Base-by-base conservation (phyloP, 495 filamentous ascomycete species). In the Paragyromitra xinjiangensis region DNA sequence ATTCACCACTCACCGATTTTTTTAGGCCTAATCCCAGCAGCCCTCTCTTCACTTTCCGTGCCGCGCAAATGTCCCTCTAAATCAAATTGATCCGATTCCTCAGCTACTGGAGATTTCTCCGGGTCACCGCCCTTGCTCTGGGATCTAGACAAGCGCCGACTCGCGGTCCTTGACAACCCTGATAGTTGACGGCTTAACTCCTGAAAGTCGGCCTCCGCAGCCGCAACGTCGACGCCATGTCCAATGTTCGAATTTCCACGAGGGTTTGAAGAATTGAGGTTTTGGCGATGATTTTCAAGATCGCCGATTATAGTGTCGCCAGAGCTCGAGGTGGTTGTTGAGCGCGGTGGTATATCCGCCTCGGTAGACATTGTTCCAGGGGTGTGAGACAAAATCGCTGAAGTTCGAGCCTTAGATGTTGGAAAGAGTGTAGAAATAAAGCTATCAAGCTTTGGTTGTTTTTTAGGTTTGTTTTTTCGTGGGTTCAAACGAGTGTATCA, bases 1-100 rank as follows among this genome's bases (percentile, higher is more conserved):
- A 11, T 55, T 26, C 19, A 19, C 11, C 16, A 61, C 83, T 63
- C 63, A 86, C 87, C 91, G 58, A 94, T 90, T 66, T 90, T 88
- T 84, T 97, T 97, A 24, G 89, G 86, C 79, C 89, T 89, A 78
- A 95, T 95, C 2, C 93, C 93, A 11, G 92, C 90, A 69, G 90
- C 89, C 62, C 88, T 86, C 78, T 94, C 92, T n/a, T 90, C 88
- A 50, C 83, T 88, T 64, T 91, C 86, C 53, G 89, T 89, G 2
- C 93, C 92, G 44, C 91, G 85, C 75, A 97, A 83, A 14, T 90
- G 88, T 1, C 83, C 82, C 79, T 94, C 92, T 48, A 97, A 83
- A 76, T 95, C 88, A 83, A 94, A 97, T 19, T 84, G 85, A 61
- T 90, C 90, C 3, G 86, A 85, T 6, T 82, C 83, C 29, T 68